phyloP scores from a whole-genome alignment of 345 rosid genomes.

The Cardamine resedifolia region DNA sequence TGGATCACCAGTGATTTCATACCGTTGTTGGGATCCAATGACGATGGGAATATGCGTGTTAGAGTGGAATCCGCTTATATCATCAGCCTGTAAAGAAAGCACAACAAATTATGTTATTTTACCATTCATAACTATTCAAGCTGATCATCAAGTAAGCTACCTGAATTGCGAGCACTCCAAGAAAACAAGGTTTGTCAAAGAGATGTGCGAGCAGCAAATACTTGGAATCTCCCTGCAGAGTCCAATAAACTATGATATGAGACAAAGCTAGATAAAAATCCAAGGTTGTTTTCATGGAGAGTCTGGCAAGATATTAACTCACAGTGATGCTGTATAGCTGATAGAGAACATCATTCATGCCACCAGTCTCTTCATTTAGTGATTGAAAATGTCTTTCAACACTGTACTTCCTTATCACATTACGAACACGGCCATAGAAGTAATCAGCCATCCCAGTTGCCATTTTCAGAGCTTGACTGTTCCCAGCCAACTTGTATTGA shows the following conservation, averaged over 20 bases:
- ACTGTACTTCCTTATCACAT: conserved; percentile 56
- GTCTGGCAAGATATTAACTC: conserved; percentile 1
- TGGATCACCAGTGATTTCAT: conserved; percentile 88
- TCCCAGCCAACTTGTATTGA: conserved; percentile 69
- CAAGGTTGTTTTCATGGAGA: background rate
- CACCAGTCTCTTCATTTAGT: conserved; percentile 93
- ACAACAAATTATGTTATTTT: background rate
- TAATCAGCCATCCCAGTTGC: conserved; percentile 80
- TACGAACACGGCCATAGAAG: conserved; percentile 77
- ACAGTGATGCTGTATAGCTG: conserved; percentile 68
- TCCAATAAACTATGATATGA: conserved; percentile 14
- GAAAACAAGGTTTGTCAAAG: conserved; percentile 96
- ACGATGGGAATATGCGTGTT: conserved; percentile 94
- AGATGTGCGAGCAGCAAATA: conserved; percentile 87
- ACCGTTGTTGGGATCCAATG: conserved; percentile 87
- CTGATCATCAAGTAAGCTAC: conserved; percentile 24
- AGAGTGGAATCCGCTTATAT: conserved; percentile 81
- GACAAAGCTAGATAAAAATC: background rate
- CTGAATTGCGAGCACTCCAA: conserved; percentile 75
- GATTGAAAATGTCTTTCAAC: conserved; percentile 75
- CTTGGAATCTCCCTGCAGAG: conserved; percentile 72
- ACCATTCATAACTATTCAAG: conserved; percentile 6
- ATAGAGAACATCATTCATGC: conserved; percentile 96
- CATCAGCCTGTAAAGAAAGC: conserved; percentile 64
- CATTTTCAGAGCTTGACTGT: conserved; percentile 69